Percentiles rank a stretch among this genome's conserved stretches.
Conservation (phyloP, 495 filamentous ascomycete genomes). For the Xylaria telfairii region DNA sequence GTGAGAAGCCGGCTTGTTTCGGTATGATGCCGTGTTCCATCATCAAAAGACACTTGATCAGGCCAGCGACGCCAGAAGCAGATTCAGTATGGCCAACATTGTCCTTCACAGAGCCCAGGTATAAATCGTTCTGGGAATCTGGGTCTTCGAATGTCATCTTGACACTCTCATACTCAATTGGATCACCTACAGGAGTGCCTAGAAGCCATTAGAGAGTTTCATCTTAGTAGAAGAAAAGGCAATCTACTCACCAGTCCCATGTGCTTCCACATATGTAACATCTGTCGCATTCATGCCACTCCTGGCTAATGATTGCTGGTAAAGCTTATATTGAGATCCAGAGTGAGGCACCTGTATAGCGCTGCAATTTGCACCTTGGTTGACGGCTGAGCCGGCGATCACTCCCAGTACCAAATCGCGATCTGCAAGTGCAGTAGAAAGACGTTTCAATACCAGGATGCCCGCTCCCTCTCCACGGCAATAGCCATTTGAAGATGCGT, state of each 20-base stretch:
- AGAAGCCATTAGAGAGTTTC: neutral
- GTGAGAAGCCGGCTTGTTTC: constrained; percentile 49
- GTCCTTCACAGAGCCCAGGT: constrained; percentile 55
- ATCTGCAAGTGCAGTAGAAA: constrained; percentile 50
- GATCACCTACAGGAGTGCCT: constrained; percentile 46
- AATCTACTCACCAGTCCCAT: constrained; percentile 41
- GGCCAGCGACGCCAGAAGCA: constrained; percentile 49
- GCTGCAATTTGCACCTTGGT: constrained; percentile 46
- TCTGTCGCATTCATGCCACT: constrained; percentile 26
- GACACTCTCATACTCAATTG: constrained; percentile 49
- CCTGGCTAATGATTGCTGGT: constrained; percentile 33
- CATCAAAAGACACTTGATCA: constrained; percentile 58
- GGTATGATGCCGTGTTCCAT: constrained; percentile 52
- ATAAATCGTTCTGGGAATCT: constrained; percentile 32
- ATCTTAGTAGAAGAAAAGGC: neutral
- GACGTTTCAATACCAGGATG: constrained; percentile 57
- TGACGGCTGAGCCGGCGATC: constrained; percentile 56
- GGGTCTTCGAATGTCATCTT: constrained; percentile 36
- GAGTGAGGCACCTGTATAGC: constrained; percentile 49
- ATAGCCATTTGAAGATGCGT: constrained; percentile 62
- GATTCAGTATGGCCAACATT: constrained; percentile 59
- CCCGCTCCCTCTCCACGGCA: constrained; percentile 62
- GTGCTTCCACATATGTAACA: constrained; percentile 51
- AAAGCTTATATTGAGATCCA: constrained; percentile 40
- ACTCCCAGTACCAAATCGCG: constrained; percentile 58